Base-by-base conservation (phyloP, 192 early-diverging fungal species). In the Geranomyces michiganensis region DNA sequence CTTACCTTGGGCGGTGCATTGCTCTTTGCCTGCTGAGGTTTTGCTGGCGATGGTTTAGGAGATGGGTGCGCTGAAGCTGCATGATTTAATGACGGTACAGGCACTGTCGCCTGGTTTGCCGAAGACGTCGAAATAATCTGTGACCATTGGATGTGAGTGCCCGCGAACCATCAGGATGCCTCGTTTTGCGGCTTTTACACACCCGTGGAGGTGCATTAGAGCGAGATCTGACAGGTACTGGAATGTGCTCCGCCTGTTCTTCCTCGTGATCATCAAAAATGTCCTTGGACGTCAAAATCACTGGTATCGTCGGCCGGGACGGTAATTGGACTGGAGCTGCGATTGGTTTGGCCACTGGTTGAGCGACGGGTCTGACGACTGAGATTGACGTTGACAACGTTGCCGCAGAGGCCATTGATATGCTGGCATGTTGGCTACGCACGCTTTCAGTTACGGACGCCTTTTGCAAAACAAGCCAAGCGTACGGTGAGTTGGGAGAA, bases 1-100 rank as follows among this genome's bases (percentile, higher is more conserved):
- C 58, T 27, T 60, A 60, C 58, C 58, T 33, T 60, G 15, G 58
- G 58, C 31, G 58, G 58, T 7, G 58, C 58, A 29, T 60, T 60
- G 58, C 58, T 60, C 31, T 29, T 27, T 19, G 31, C 5, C 17
- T 30, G 5, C 17, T 8, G 58, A 55, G 26, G 36, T 41, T 41
- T 41, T 53, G 24, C 17, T 53, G n/a, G 6, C 51, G 51, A 7
- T 24, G 51, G 6, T 8, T 3, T 2, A 3, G 51, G 24, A 6
- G 17, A n/a, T 26, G 19, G 7, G 15, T 53, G 17, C 58, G 29
- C 58, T 27, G 2, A 5, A 2, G 17, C 7, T 27, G 7, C 31
- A 7, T 2, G 31, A 32, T 19, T 60, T 60, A 29, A 60, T 2
- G 3, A 1, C 12, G 58, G 58, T 60, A 33, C 17, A 9, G 58